Conservation (phyloP, 2,329 filamentous ascomycete species). For the Hirsutella rhossiliensis region DNA sequence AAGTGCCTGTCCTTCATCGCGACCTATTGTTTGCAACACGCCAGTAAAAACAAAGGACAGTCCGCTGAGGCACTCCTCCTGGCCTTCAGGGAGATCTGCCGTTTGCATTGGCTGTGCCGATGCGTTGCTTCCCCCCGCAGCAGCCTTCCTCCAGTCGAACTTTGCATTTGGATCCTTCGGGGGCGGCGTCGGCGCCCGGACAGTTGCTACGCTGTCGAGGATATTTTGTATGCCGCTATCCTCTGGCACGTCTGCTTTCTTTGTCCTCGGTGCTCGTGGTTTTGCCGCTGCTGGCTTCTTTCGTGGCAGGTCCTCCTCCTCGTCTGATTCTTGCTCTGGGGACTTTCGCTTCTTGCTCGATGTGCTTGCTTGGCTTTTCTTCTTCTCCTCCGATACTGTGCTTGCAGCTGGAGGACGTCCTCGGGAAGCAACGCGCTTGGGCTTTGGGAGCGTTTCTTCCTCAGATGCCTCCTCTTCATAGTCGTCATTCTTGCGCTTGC, state of each 20-base stretch:
- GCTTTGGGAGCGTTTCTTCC: slow-evolving; percentile 50
- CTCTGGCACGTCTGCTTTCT: slow-evolving; percentile 56
- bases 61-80: slow-evolving; percentile 80
- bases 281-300: slow-evolving; percentile 49
- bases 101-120: slow-evolving; percentile 48
- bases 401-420: slow-evolving; percentile 14
- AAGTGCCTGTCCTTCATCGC: slow-evolving; percentile 73
- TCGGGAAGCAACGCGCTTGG: slow-evolving; percentile 42
- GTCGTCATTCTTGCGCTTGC: slow-evolving; percentile 60
- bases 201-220: slow-evolving; percentile 72
- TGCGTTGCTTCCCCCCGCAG: slow-evolving; percentile 44
- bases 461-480: slow-evolving; percentile 66
- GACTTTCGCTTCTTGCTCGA: slow-evolving; percentile 46
- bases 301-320: slow-evolving; percentile 41
- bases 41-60: slow-evolving; percentile 94
- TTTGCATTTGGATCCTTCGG: slow-evolving; percentile 57
- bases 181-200: slow-evolving; percentile 76
- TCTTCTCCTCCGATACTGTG: slow-evolving; percentile 9
- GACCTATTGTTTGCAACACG: slow-evolving; percentile 63
- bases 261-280: slow-evolving; percentile 44
- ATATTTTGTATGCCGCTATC: slow-evolving; percentile 67
- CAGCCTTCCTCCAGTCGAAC: slow-evolving; percentile 64
- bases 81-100: slow-evolving; percentile 67
- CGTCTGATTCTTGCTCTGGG: slow-evolving; percentile 39
- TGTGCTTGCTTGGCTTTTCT: slow-evolving; percentile 18